Conservation (phyloP, 768 basidiomycete species). For the Hortiboletus flavorubellus region DNA sequence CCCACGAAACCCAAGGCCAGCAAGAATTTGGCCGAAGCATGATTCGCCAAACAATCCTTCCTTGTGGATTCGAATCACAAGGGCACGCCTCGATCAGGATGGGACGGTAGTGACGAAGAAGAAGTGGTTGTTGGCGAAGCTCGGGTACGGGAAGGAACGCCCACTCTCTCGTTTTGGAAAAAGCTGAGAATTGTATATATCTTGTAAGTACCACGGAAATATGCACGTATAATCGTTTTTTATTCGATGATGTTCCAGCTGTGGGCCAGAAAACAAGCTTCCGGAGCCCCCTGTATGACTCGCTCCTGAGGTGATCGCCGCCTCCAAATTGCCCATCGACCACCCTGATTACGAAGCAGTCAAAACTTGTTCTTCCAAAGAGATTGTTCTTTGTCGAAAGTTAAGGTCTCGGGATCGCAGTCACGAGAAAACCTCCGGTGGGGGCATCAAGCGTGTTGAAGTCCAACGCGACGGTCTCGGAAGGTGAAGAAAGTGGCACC, state of each 20-base stretch:
- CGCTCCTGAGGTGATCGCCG: conserved; percentile 37
- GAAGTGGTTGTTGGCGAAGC: conserved; percentile 32
- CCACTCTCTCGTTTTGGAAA: conserved; percentile 42
- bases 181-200: conserved; percentile 66
- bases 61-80: conserved; percentile 38
- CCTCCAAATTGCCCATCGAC: conserved; percentile 52
- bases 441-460: conserved; percentile 16
- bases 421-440: conserved; percentile 9
- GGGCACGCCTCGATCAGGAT: conserved; percentile 18
- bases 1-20: conserved; percentile 40
- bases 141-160: conserved; percentile 36
- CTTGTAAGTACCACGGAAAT: conserved; percentile 49
- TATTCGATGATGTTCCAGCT: conserved; percentile 41
- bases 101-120: conserved; percentile 36
- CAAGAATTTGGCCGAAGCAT: conserved; percentile 36
- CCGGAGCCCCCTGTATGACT: conserved; percentile 60
- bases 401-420: conserved; percentile 26
- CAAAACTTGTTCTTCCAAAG: conserved; percentile 51
- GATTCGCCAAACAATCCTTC: conserved; percentile 74
- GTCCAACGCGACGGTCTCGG: conserved; percentile 10
- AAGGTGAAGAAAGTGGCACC: conserved; percentile 11
- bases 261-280: conserved; percentile 59
- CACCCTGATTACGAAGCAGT: conserved; percentile 66
- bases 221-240: background rate
- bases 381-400: conserved; percentile 45